Evolutionary conservation across 768 basidiomycete species (phyloP), one percentile per base, ranked within the genome.

Genomic region (Artomyces pyxidatus): DNA sequence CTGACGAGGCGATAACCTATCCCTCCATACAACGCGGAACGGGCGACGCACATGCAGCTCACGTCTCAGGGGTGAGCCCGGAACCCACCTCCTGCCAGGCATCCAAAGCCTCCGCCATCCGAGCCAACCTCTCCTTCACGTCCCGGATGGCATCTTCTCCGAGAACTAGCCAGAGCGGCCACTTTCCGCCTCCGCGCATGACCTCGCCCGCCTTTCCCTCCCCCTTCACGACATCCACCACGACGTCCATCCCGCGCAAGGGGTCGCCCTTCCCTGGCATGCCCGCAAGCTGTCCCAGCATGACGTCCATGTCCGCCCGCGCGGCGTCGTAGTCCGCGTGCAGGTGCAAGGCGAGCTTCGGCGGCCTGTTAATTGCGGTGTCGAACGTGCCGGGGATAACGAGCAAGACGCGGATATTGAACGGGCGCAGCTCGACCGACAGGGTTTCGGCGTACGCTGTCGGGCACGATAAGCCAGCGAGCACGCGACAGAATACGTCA

Each of bases 211-310:
- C 56, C 17, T 29, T 16, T 6, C 56, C 54, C 27, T 58, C 54
- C 10, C 56, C 56, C 17, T 43, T 40, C 11, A 58, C 56, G 25
- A 58, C 54, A 29, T 55, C 54, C 10, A 53, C 51, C 21, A 58
- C 51, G 2, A 44, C 45, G 17, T 50, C 43, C 26, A 48, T 54
- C 4, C 49, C 53, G 16, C 42, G 40, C 40, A 41, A 21, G n/a
- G 53, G 56, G 29, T 58, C 56, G 3, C 56, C 56, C 17, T 42
- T 29, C 4, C 16, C 23, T 2, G 27, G 21, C n/a, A 21, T 17
- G 14, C 6, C 26, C 14, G 26, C 17, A 7, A 48, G 22, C 16
- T 8, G 3, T 11, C 14, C 21, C 21, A 48, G n/a, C 6, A 17
- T 12, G 17, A 14, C 27, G 7, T 14, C 22, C 22, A 45, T 47